These are phyloP conservation scores for Trichoderma sp. DNA, from an alignment of 2,329 filamentous ascomycete species.

Conservation along the genomic window DNA sequence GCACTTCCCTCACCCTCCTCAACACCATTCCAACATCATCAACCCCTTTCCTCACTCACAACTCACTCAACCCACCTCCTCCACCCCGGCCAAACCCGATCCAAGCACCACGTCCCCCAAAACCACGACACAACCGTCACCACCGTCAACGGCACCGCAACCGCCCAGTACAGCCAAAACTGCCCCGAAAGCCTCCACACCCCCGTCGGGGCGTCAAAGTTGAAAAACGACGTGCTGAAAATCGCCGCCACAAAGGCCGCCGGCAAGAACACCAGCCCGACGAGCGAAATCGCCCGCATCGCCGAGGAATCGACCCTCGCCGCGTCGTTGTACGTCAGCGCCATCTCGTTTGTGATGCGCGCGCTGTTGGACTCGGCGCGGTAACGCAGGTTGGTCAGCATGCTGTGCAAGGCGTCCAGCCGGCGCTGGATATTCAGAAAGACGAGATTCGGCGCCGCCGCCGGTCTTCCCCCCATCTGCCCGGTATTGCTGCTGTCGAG, in stretches of 20 bases:
- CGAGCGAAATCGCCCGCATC: constrained; percentile 55
- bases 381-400: constrained; percentile 41
- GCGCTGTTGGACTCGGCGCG: constrained; percentile 46
- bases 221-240: constrained; percentile 52
- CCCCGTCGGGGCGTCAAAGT: constrained; percentile 34
- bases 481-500: no score
- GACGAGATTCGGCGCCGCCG: background rate
- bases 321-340: constrained; percentile 52
- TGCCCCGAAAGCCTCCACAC: constrained; percentile 38
- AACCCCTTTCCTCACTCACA: no score
- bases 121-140: constrained; percentile 34
- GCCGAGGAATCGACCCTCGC: constrained; percentile 51
- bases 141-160: constrained; percentile 38
- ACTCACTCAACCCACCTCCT: background rate
- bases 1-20: no score
- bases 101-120: background rate
- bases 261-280: constrained; percentile 54
- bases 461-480: background rate
- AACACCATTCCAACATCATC: background rate
- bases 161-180: constrained; percentile 45
- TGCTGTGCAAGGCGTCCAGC: constrained; percentile 40
- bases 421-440: constrained; percentile 37
- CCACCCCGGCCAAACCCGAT: background rate
- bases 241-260: constrained; percentile 54
- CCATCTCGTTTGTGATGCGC: constrained; percentile 57